Conservation (phyloP, 2,329 filamentous ascomycete genomes). For the Harringtonia lauricola region DNA sequence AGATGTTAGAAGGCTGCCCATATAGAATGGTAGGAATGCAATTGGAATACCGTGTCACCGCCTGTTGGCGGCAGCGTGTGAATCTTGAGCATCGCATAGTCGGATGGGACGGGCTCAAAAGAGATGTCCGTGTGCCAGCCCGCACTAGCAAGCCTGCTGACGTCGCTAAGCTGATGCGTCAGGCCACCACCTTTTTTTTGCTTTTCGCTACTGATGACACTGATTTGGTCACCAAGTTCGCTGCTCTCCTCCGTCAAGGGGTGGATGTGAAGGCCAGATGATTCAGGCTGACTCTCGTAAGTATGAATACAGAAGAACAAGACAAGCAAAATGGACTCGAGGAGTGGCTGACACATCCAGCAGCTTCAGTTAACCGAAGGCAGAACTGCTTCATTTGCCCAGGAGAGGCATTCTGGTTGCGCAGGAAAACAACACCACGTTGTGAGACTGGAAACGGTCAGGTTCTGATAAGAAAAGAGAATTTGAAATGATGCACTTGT, state of each 20-base stretch:
- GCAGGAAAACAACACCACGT: constrained; percentile 54
- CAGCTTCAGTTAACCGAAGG: constrained; percentile 40
- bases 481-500: constrained; percentile 34
- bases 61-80: constrained; percentile 30
- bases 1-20: constrained; percentile 25
- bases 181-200: constrained; percentile 37
- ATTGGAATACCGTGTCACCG: constrained; percentile 8
- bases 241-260: constrained; percentile 41
- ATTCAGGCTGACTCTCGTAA: constrained; percentile 42
- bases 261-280: constrained; percentile 49
- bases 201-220: constrained; percentile 44
- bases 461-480: not conserved
- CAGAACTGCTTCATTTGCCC: constrained; percentile 49
- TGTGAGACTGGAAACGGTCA: constrained; percentile 36
- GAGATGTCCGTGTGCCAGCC: constrained; percentile 37
- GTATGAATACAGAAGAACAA: constrained; percentile 5
- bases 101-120: constrained; percentile 40
- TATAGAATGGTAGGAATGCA: not conserved
- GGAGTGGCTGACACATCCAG: constrained; percentile 1
- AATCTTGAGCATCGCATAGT: constrained; percentile 41
- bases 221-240: constrained; percentile 44
- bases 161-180: constrained; percentile 38
- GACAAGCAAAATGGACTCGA: not conserved
- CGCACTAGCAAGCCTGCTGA: constrained; percentile 23
- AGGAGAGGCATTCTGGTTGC: constrained; percentile 43